Evolutionary conservation across 257 asterid species (phyloP).

Genomic region (Solanum chiquidenum): DNA sequence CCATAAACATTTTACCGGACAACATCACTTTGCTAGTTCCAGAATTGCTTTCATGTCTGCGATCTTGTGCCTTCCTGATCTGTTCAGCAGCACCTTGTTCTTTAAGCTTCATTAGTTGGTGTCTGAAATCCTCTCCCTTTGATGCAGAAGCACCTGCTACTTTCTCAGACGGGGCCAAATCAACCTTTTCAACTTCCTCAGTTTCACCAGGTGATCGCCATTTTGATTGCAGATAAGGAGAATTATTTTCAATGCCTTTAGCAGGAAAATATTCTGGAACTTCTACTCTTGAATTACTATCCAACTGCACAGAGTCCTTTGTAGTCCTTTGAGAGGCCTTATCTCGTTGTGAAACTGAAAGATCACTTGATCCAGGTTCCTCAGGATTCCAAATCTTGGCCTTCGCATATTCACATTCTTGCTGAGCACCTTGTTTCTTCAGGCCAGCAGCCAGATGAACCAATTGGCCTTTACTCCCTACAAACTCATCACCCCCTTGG

Average conservation of each 20-base stretch:
- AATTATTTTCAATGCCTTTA: constrained; percentile 29
- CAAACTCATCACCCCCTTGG: constrained; percentile 24
- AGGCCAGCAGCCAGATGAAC: constrained; percentile 19
- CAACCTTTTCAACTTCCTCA: constrained; percentile 25
- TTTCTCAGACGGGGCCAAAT: constrained; percentile 16
- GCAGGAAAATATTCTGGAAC: constrained; percentile 27
- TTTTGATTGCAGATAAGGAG: constrained; percentile 29
- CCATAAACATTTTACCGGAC: constrained; percentile 27
- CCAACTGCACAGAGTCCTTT: constrained; percentile 25
- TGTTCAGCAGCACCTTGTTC: constrained; percentile 31
- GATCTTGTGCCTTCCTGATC: constrained; percentile 28
- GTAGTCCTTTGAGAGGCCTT: constrained; percentile 25
- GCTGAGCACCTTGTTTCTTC: constrained; percentile 20
- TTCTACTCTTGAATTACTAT: constrained; percentile 38
- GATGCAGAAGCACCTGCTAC: constrained; percentile 20
- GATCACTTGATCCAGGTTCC: constrained; percentile 24
- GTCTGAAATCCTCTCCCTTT: constrained; percentile 39
- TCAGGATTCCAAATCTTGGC: constrained; percentile 18
- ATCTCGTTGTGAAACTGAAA: constrained; percentile 11
- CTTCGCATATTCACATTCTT: constrained; percentile 2
- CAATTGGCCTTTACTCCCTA: background rate
- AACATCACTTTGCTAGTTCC: constrained; percentile 20
- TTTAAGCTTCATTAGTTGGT: constrained; percentile 26
- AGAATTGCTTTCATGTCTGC: constrained; percentile 19
- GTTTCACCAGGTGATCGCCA: constrained; percentile 20